Evolutionary conservation across 2,329 filamentous ascomycete genomes (phyloP).

Genomic region (Plenodomus biglobosus): DNA sequence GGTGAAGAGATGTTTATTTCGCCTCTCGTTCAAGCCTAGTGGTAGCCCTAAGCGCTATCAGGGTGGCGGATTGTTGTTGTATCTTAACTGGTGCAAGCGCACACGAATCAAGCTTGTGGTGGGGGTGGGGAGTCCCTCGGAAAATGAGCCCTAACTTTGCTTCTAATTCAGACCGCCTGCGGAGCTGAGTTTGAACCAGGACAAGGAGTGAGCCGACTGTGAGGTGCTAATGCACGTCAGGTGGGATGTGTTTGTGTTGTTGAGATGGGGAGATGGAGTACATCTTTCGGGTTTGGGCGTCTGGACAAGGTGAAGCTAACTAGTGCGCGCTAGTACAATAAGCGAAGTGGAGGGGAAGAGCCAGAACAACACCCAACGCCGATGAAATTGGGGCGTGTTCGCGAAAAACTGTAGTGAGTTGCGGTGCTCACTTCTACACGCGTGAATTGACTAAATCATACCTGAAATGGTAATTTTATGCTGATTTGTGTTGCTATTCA

Average conservation of each 20-base stretch:
- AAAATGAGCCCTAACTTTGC: not conserved
- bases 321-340: constrained; percentile 25
- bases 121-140: constrained; percentile 1
- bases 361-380: no score
- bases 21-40: constrained; percentile 7
- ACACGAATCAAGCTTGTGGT: constrained; percentile 12
- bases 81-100: constrained; percentile 14
- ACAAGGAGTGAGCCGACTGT: not conserved
- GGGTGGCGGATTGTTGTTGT: constrained; percentile 20
- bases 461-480: no score
- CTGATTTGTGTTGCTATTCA: no score
- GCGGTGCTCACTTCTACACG: no score
- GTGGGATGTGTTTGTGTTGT: constrained; percentile 2
- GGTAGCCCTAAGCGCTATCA: constrained; percentile 6
- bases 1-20: constrained; percentile 11
- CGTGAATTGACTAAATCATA: no score
- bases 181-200: not conserved
- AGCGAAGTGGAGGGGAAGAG: constrained; percentile 11
- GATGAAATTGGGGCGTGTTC: no score
- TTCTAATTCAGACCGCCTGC: not conserved
- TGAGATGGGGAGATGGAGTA: constrained; percentile 12
- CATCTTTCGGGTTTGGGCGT: constrained; percentile 17
- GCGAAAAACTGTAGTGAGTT: no score
- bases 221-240: constrained; percentile 6
- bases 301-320: constrained; percentile 16